Evolutionary conservation across 768 basidiomycete species (phyloP).

Genomic region (Kwoniella sp.): DNA sequence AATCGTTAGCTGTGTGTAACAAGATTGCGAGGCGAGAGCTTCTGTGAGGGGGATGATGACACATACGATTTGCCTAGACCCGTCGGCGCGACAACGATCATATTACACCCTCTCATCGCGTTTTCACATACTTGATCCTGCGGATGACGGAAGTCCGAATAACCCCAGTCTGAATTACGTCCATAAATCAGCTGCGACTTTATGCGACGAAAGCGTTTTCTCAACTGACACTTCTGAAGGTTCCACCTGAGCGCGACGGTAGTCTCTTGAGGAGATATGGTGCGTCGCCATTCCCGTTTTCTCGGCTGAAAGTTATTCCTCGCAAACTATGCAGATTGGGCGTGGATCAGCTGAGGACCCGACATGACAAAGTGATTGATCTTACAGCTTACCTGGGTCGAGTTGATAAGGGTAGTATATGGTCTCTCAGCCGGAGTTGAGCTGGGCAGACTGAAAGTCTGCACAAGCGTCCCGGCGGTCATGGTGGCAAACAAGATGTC

Average conservation of each 20-base stretch:
- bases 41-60: too few relatives aligned
- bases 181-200: background rate
- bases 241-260: conserved; percentile 30
- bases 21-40: background rate
- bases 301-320: conserved; percentile 38
- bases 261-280: conserved; percentile 47
- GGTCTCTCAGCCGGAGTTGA: conserved; percentile 33
- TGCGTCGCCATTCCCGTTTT: conserved; percentile 38
- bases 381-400: conserved; percentile 34
- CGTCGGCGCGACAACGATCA: conserved; percentile 54
- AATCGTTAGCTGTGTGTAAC: background rate
- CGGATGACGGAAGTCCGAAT: conserved; percentile 43
- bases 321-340: conserved; percentile 19
- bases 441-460: conserved; percentile 29
- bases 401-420: conserved; percentile 41
- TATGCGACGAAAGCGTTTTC: background rate
- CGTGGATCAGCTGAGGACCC: background rate
- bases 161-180: conserved; percentile 45
- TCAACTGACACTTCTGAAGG: conserved; percentile 45
- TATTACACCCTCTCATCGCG: conserved; percentile 49
- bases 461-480: background rate
- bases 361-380: background rate
- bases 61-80: conserved; percentile 54
- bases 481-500: conserved; percentile 3
- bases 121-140: conserved; percentile 51